These are phyloP conservation scores for Carex parvula DNA, from an alignment of 176 grass and related monocot genomes.

Conservation along the genomic window DNA sequence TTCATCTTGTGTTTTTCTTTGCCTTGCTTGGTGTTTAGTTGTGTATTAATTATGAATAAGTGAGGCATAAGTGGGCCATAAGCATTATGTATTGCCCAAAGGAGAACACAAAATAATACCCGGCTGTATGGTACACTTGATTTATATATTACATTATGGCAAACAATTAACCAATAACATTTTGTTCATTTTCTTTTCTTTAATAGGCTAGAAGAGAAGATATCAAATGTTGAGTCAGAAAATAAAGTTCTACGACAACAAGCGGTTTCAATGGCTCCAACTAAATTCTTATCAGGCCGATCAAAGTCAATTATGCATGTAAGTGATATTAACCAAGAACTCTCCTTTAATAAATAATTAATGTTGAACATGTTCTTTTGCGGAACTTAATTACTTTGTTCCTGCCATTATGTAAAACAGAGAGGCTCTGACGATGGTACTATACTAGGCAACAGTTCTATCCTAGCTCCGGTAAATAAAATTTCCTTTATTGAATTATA, in stretches of 20 bases:
- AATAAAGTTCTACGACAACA: conserved; percentile 99
- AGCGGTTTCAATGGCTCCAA: conserved; percentile 90
- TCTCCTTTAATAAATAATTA: background rate
- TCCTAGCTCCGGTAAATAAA: conserved; percentile 54
- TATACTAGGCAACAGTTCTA: conserved; percentile 45
- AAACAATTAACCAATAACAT: conserved; percentile 19
- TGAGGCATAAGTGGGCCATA: conserved; percentile 10
- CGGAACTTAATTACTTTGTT: conserved; percentile 28
- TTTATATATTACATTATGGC: conserved; percentile 2
- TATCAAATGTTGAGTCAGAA: conserved; percentile 96
- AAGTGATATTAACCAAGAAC: conserved; percentile 25
- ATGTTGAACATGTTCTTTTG: background rate
- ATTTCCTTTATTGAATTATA: conserved; percentile 9
- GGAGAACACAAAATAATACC: background rate
- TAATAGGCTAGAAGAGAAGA: conserved; percentile 92
- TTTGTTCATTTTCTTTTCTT: conserved; percentile 27
- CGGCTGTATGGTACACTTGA: background rate
- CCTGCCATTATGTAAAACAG: conserved; percentile 44
- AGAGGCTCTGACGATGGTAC: conserved; percentile 69
- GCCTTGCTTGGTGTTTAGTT: conserved; percentile 16
- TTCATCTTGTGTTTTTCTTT: conserved; percentile 16
- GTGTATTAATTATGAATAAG: conserved; percentile 3
- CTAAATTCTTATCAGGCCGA: conserved; percentile 82
- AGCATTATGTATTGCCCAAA: conserved; percentile 7
- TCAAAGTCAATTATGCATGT: conserved; percentile 92